Evolutionary conservation across 139 green algal species (phyloP).

Genomic region (Asterochloris erici): DNA sequence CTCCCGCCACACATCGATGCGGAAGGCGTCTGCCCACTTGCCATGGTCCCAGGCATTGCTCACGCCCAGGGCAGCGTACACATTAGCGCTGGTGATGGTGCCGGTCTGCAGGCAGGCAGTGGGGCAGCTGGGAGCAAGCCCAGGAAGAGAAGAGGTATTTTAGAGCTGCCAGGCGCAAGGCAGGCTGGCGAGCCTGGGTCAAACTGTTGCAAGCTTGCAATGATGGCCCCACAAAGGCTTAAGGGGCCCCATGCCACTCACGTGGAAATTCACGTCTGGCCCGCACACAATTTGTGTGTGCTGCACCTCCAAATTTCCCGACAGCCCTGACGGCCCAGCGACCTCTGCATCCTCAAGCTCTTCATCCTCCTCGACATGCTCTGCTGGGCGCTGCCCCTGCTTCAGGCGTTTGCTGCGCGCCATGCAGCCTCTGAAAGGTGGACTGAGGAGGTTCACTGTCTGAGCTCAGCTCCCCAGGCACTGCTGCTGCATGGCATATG

Average conservation of each 20-base stretch:
- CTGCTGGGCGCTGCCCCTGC: too few species aligned
- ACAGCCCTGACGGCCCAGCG: conserved; percentile 17
- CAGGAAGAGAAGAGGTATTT: not conserved
- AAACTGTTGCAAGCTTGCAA: not conserved
- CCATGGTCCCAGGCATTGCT: conserved; percentile 75
- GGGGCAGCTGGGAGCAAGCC: too few species aligned
- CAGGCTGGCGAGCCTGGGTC: not conserved
- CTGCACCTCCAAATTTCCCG: conserved; percentile 55
- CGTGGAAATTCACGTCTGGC: conserved; percentile 69
- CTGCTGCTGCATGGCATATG: too few species aligned
- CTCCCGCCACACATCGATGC: conserved; percentile 42
- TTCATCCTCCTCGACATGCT: too few species aligned
- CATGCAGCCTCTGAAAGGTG: too few species aligned
- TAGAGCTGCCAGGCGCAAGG: not conserved
- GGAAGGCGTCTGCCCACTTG: conserved; percentile 62
- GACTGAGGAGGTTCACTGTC: too few species aligned
- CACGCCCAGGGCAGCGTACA: conserved; percentile 64
- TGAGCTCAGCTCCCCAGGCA: too few species aligned
- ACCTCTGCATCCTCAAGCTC: too few species aligned
- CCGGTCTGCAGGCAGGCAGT: conserved; percentile 43
- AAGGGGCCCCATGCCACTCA: conserved; percentile 30
- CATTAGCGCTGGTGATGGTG: conserved; percentile 59
- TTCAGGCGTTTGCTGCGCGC: too few species aligned
- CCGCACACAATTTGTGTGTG: conserved; percentile 65
- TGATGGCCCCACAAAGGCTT: not conserved